Base-by-base conservation (phyloP, 345 rosid species). In the Sisymbrium irio region DNA sequence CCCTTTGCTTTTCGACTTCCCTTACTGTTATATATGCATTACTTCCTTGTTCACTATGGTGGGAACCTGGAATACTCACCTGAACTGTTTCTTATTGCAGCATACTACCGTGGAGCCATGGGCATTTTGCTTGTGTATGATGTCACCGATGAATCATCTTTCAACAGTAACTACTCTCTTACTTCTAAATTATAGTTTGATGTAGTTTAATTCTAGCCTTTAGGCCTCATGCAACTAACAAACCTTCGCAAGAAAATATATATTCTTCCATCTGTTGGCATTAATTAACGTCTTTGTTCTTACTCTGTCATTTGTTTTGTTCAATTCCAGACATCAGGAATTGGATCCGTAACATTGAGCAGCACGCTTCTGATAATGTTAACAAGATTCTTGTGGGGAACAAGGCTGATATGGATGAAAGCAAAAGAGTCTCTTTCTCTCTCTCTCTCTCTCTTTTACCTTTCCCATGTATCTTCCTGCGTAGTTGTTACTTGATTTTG, bases 391-490 rank as follows among this genome's bases (percentile, higher is more conserved):
- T 95, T 75, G 96, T 95, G 41, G 99, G 99, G 56, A 95, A 95
- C 86, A 95, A 95, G 83, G 99, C 99, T 41, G 99, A 95, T 69
- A 95, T 95, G 97, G 99, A 95, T 71, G 99, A 95, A 83, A 92
- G 96, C 91, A 95, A 95, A 85, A 85, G 98, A 93, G 99, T 95
- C 57, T 78, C 79, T 77, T 30, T 50, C 15, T 42, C 60, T 56
- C 25, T 44, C 59, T 56, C 79, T 77, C 55, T 50, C 15, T 42
- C 61, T 51, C 27, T 44, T 41, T 42, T 35, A 44, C 49, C 62
- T 71, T 58, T 51, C 65, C 27, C 25, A 14, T 39, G 47, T 44
- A 76, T 49, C 36, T 13, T 47, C 10, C 37, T 68, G 37, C 57
- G 14, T 63, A 2, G 36, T 7, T 18, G 3, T 39, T 17, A 25